Conservation (phyloP, 306 rosid genomes). For the Lathyrus oleraceus region DNA sequence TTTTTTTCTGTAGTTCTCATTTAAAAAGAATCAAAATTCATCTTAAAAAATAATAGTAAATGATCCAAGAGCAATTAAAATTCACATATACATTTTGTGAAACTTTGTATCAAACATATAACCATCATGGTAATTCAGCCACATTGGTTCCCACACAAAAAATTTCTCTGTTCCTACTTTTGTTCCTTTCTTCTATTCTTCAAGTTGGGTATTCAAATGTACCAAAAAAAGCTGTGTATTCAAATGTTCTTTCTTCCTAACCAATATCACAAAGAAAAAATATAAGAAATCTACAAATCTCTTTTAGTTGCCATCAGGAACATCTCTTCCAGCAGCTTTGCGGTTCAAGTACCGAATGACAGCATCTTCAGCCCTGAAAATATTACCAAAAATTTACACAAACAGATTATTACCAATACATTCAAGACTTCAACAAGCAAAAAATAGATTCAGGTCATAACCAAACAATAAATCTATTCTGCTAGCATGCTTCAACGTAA, state of each 20-base stretch:
- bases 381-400: neutral
- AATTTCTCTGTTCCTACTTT: conserved; percentile 9
- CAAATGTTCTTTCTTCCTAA: neutral
- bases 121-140: neutral
- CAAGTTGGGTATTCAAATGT: neutral
- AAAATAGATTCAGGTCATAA: neutral
- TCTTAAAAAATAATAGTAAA: neutral
- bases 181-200: conserved; percentile 25
- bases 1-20: no score
- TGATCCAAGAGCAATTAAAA: conserved; percentile 11
- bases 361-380: conserved; percentile 87
- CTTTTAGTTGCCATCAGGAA: conserved; percentile 54
- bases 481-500: conserved; percentile 18
- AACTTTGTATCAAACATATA: conserved; percentile 10
- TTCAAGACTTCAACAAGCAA: conserved; percentile 19
- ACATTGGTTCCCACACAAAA: conserved; percentile 12
- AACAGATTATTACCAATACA: conserved; percentile 20
- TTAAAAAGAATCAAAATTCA: neutral
- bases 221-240: neutral
- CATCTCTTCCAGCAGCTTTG: conserved; percentile 61
- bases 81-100: conserved; percentile 3
- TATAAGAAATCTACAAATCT: conserved; percentile 17
- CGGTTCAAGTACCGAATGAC: conserved; percentile 83
- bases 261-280: neutral
- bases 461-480: neutral